Evolutionary conservation across 2,329 filamentous ascomycete genomes (phyloP).

Genomic region (Magnaporthiopsis poae): DNA sequence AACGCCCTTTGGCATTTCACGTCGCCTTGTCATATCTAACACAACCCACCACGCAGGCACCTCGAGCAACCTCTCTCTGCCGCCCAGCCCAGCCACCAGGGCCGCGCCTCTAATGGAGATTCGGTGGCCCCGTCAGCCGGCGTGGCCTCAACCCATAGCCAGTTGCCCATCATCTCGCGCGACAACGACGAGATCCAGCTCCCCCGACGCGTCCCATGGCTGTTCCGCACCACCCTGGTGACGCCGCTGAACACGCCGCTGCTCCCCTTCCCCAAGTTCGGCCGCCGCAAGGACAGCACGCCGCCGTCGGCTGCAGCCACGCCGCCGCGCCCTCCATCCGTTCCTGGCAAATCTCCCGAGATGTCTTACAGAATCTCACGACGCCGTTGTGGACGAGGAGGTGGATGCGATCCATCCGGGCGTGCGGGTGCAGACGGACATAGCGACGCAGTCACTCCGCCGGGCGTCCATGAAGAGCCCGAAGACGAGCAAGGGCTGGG

Average conservation of each 20-base stretch:
- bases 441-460: background rate
- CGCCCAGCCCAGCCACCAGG: background rate
- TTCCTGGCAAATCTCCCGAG: too few species aligned
- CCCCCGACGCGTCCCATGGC: conserved; percentile 2
- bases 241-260: background rate
- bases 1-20: background rate
- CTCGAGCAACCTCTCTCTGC: background rate
- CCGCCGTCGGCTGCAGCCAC: too few species aligned
- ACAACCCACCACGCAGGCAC: background rate
- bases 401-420: background rate
- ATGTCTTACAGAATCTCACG: too few species aligned
- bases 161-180: background rate
- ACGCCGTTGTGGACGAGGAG: background rate
- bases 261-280: background rate
- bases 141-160: background rate
- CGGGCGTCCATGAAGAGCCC: background rate
- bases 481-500: background rate
- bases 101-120: background rate
- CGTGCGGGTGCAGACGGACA: conserved; percentile 3
- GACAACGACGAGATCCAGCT: background rate
- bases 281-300: background rate
- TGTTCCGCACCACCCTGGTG: conserved; percentile 4
- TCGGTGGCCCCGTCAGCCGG: background rate
- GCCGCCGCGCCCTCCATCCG: too few species aligned
- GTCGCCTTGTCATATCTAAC: background rate